Evolutionary conservation across 495 filamentous ascomycete species (phyloP).

Genomic region (Podospora bellae-mahoneyi): DNA sequence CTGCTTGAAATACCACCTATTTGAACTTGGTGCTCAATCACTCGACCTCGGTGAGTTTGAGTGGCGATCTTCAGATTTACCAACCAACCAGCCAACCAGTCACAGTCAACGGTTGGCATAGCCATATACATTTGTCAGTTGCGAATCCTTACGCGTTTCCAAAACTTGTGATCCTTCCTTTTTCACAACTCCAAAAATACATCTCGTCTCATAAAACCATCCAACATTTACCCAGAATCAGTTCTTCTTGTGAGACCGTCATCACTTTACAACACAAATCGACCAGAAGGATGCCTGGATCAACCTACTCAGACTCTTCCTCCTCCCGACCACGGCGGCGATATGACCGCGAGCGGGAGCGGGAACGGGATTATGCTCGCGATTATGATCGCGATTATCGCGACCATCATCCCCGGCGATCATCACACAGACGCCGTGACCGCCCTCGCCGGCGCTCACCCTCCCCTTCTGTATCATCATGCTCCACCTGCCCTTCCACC

Average conservation of each 20-base stretch:
- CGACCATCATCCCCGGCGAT: not conserved
- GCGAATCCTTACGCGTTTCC: not conserved
- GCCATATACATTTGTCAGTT: not conserved
- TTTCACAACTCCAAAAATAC: not conserved
- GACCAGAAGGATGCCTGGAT: not conserved
- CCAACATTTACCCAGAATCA: not conserved
- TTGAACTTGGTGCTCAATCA: not conserved
- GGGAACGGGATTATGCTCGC: no score
- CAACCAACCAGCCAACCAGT: not conserved
- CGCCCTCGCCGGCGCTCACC: not conserved
- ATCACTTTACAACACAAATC: not conserved
- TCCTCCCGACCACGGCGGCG: not conserved
- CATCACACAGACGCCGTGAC: not conserved
- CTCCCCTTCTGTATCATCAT: constrained; percentile 3
- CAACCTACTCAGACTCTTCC: constrained; percentile 5
- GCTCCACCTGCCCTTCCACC: not conserved
- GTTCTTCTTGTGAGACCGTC: not conserved
- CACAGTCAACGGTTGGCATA: not conserved
- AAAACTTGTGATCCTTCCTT: not conserved
- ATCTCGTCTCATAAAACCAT: not conserved
- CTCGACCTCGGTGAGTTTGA: not conserved
- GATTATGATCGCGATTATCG: not conserved
- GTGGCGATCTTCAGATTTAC: not conserved
- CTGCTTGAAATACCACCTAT: not conserved
- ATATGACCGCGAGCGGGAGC: not conserved